A percentile compares a stretch with the other conserved stretches of the same genome.
Conservation (phyloP, 371 early-diverging fungal genomes). For the Syncephalastrum racemosum region DNA sequence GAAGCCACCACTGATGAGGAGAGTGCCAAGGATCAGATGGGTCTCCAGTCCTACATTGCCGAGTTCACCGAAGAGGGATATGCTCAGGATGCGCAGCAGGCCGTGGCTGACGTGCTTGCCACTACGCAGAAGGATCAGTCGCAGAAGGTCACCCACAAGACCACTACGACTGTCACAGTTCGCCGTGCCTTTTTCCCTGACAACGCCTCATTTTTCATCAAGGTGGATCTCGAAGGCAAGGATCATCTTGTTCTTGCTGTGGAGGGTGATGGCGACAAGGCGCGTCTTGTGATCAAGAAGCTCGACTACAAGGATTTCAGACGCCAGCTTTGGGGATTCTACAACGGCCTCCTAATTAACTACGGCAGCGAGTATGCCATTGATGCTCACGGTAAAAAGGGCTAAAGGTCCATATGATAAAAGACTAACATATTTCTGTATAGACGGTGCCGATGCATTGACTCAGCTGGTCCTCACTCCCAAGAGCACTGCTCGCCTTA, state of each 20-base stretch:
- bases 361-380: constrained; percentile 49
- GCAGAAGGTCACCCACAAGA: constrained; percentile 7
- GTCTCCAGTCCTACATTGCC: constrained; percentile 36
- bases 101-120: constrained; percentile 7
- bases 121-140: too few species aligned
- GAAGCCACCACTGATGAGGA: constrained; percentile 21
- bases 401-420: neutral
- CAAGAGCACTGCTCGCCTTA: constrained; percentile 30
- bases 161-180: constrained; percentile 16
- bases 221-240: constrained; percentile 18
- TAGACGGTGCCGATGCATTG: constrained; percentile 22
- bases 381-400: constrained; percentile 31
- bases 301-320: constrained; percentile 31
- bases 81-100: constrained; percentile 19
- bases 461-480: constrained; percentile 20
- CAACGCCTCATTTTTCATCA: constrained; percentile 43
- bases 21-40: constrained; percentile 9
- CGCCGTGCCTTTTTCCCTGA: constrained; percentile 40
- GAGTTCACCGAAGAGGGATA: constrained; percentile 26
- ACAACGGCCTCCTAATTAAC: constrained; percentile 52
- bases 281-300: constrained; percentile 25
- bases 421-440: neutral
- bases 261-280: constrained; percentile 14
- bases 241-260: constrained; percentile 34
- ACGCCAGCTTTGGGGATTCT: constrained; percentile 55